These are phyloP conservation scores for Trichoderma erinaceum DNA, from an alignment of 495 filamentous ascomycete genomes.

Conservation along the genomic window DNA sequence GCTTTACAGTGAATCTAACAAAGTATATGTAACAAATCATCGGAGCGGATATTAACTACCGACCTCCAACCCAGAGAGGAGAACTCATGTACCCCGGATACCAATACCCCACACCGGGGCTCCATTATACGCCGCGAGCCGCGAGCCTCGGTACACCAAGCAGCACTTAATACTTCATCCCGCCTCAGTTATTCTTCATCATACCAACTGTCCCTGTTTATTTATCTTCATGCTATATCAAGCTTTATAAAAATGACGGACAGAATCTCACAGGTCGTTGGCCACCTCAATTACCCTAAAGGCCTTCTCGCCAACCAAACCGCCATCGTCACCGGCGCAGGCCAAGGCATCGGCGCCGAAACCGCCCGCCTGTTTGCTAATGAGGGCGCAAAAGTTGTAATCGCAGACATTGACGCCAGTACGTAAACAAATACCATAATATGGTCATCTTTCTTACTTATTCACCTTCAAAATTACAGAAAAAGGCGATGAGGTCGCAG, in stretches of 20 bases:
- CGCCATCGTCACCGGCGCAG: constrained; percentile 82
- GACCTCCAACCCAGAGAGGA: too few species aligned
- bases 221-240: neutral
- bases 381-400: constrained; percentile 75
- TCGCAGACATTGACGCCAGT: constrained; percentile 69
- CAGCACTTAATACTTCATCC: too few species aligned
- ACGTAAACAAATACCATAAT: constrained; percentile 32
- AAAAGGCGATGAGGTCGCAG: constrained; percentile 58
- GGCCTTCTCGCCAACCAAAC: constrained; percentile 71
- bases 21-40: too few species aligned
- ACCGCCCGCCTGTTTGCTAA: constrained; percentile 73
- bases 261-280: constrained; percentile 60
- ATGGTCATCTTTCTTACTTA: neutral
- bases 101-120: too few species aligned
- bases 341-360: constrained; percentile 88
- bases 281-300: constrained; percentile 72
- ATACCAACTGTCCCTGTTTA: too few species aligned
- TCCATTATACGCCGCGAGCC: too few species aligned
- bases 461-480: constrained; percentile 19
- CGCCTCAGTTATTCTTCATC: too few species aligned
- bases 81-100: too few species aligned
- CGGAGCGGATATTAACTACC: too few species aligned
- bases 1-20: too few species aligned
- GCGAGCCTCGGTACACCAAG: too few species aligned
- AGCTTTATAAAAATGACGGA: constrained; percentile 35